A percentile compares a stretch with the other conserved stretches of the same genome.
Conservation (phyloP, 2,329 filamentous ascomycete genomes). For the Botrytis medusae region DNA sequence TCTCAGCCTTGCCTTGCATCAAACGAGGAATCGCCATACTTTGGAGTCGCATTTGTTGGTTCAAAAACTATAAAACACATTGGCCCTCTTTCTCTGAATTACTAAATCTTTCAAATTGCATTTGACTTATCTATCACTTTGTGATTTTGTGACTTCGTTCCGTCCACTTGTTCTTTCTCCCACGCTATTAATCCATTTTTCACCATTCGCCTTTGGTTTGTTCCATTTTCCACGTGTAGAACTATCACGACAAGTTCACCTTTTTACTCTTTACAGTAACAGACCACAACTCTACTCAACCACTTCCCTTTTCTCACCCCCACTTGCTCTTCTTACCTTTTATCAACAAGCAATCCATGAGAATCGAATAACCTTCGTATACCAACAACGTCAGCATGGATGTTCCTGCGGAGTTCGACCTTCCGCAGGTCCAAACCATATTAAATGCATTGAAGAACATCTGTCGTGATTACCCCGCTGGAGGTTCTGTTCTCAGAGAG, state of each 20-base stretch:
- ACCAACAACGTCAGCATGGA: neutral
- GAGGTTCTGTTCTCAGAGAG: constrained; percentile 80
- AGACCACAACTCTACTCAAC: neutral
- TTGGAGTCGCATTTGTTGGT: neutral
- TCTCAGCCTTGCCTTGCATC: neutral
- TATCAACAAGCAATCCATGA: neutral
- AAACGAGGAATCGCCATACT: neutral
- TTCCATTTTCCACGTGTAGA: neutral
- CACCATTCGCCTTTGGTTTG: neutral
- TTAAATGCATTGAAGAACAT: constrained; percentile 39
- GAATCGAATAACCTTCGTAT: neutral
- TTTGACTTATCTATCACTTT: neutral
- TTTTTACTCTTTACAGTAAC: neutral
- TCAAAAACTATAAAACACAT: neutral
- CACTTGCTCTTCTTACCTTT: neutral
- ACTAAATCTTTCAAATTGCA: neutral
- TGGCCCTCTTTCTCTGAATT: neutral
- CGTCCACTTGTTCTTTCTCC: neutral
- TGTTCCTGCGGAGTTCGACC: constrained; percentile 8
- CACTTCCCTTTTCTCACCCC: neutral
- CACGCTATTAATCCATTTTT: neutral
- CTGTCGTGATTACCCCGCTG: constrained; percentile 65
- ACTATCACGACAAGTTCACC: neutral
- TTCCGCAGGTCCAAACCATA: constrained; percentile 35
- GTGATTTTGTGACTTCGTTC: neutral